Evolutionary conservation across 306 rosid genomes (phyloP), one percentile per base, ranked within the genome.

Genomic region (Mimosa bimucronata): DNA sequence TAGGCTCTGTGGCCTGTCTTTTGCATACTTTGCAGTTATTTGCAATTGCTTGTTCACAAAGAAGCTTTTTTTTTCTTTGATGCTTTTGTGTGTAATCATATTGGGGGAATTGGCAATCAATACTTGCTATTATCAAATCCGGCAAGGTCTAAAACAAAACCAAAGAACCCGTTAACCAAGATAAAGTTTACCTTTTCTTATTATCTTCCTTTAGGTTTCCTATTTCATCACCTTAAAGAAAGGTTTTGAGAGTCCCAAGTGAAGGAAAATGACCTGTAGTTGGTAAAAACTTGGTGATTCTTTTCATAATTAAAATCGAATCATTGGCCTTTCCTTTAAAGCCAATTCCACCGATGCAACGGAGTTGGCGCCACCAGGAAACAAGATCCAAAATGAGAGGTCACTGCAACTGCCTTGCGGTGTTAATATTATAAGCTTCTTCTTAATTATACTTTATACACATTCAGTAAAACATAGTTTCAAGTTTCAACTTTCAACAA

Each of bases 331-430:
- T 58, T 66, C 28, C 62, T 21, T 57, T 25, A 21, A 23, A 70
- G 45, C 8, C 64, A 37, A 37, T 34, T 57, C 76, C 29, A 57
- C 15, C 42, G 70, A 28, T 68, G 79, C 83, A 52, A 61, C 46
- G 67, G 60, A 31, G 69, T 60, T 68, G 74, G 16, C 46, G 37
- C 77, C 25, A 26, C 37, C 74, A 69, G 66, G 42, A 77, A 83
- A 76, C 60, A 71, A 50, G 57, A 66, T 50, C 81, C 81, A 69
- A 42, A 75, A 83, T 44, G 66, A 23, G 37, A 73, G 72, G 48
- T 76, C 44, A 73, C 50, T 44, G 44, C 66, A 38, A 41, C 66
- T 44, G 34, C 25, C 26, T 52, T 8, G 10, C 0, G 16, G 75
- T 42, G 66, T 29, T 41, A 65, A 64, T 38, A 55, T 53, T 41